These are phyloP conservation scores for Starmerella tilneyi DNA, from an alignment of 805 yeast genomes.

Conservation along the genomic window DNA sequence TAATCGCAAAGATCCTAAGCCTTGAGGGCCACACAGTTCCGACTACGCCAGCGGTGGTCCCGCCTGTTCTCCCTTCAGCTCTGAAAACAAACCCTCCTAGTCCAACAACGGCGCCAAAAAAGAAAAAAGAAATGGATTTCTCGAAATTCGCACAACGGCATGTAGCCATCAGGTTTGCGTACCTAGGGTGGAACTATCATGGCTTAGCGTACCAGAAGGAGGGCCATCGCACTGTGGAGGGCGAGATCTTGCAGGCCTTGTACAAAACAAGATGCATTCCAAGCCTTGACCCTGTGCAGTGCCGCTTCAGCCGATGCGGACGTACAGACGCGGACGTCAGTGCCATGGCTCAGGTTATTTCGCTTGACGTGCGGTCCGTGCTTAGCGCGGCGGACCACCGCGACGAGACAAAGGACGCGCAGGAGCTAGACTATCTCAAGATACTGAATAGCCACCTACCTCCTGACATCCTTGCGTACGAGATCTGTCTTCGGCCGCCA, in stretches of 20 bases:
- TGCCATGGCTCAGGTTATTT: conserved; percentile 90
- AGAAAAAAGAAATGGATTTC: conserved; percentile 50
- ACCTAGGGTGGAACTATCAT: conserved; percentile 85
- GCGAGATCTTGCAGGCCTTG: conserved; percentile 60
- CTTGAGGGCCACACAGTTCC: conserved; percentile 50
- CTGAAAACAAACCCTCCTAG: too few species aligned
- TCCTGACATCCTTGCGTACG: conserved; percentile 68
- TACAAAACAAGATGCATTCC: conserved; percentile 52
- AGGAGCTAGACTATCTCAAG: conserved; percentile 66
- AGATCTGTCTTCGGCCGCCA: conserved; percentile 77
- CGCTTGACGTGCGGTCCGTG: conserved; percentile 62
- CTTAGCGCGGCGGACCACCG: conserved; percentile 53
- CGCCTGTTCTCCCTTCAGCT: not conserved
- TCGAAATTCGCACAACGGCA: conserved; percentile 51
- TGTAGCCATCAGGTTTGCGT: conserved; percentile 74
- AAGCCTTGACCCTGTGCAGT: conserved; percentile 48
- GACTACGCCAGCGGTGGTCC: not conserved
- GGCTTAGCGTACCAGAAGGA: conserved; percentile 79
- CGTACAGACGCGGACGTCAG: conserved; percentile 95
- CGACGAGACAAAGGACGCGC: conserved; percentile 45
- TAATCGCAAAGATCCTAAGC: conserved; percentile 46
- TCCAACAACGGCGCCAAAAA: conserved; percentile 15
- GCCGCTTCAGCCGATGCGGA: conserved; percentile 81
- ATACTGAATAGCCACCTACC: conserved; percentile 73
- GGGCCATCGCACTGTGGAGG: conserved; percentile 82